Evolutionary conservation across 768 basidiomycete species (phyloP).

Genomic region (Melanogaster broomeanus): DNA sequence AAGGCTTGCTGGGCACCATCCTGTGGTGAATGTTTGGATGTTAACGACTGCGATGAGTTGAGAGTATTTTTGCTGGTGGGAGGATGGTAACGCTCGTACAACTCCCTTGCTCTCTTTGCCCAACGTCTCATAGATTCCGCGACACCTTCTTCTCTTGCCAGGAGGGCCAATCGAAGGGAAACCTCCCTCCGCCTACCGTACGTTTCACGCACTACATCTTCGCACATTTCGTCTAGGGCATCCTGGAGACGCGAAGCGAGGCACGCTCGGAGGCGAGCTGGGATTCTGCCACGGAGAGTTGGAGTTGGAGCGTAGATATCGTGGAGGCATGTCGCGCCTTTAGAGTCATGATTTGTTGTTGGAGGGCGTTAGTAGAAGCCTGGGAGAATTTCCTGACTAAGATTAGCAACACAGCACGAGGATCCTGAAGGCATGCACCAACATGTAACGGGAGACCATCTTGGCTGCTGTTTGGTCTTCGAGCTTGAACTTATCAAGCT

Average conservation of each 20-base stretch:
- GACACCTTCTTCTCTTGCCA: conserved; percentile 64
- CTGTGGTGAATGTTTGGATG: conserved; percentile 6
- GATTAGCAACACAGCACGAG: conserved; percentile 1
- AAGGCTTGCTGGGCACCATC: conserved; percentile 28
- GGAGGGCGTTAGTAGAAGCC: conserved; percentile 64
- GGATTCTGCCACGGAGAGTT: conserved; percentile 45
- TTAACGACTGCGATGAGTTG: neutral
- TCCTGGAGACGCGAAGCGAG: conserved; percentile 50
- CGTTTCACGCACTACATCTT: conserved; percentile 68
- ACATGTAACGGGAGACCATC: conserved; percentile 89
- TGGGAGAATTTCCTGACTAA: conserved; percentile 78
- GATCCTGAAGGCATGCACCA: conserved; percentile 22
- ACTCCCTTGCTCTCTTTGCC: conserved; percentile 53
- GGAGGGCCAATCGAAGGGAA: conserved; percentile 58
- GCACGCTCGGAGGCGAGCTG: conserved; percentile 45
- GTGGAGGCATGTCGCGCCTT: conserved; percentile 66
- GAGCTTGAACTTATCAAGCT: conserved; percentile 54
- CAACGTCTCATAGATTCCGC: conserved; percentile 57
- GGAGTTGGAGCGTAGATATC: conserved; percentile 52
- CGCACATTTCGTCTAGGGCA: conserved; percentile 68
- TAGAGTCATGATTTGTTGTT: conserved; percentile 57
- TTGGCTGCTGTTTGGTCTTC: conserved; percentile 79
- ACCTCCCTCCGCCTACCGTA: conserved; percentile 77
- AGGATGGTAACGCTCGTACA: conserved; percentile 28
- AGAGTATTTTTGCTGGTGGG: too few relatives aligned